Evolutionary conservation across 1,139 yeast species (phyloP).

Genomic region (Kurtzmaniella quercitrusa): DNA sequence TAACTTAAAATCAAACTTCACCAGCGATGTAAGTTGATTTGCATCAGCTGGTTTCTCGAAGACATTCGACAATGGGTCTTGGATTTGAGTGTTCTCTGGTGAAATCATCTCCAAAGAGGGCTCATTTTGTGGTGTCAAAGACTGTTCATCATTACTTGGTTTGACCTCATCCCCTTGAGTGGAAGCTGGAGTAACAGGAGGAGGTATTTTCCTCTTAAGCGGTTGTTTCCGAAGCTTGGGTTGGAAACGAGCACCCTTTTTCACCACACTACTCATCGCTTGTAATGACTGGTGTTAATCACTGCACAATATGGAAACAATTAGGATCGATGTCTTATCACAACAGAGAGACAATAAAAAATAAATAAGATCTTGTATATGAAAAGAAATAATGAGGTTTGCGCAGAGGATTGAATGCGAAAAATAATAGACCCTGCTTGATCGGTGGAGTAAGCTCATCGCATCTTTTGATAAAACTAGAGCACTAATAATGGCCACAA

Average conservation of each 20-base stretch:
- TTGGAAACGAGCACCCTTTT: conserved; percentile 38
- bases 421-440: neutral
- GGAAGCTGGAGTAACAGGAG: conserved; percentile 19
- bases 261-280: conserved; percentile 48
- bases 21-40: neutral
- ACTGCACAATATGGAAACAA: neutral
- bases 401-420: neutral
- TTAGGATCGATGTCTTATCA: conserved; percentile 1
- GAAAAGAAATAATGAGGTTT: neutral
- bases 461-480: neutral
- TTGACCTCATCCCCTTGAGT: neutral
- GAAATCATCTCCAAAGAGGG: neutral
- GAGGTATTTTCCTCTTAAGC: conserved; percentile 16
- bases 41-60: neutral
- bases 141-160: neutral
- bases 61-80: neutral
- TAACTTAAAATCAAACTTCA: neutral
- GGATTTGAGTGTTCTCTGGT: neutral
- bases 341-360: neutral
- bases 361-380: neutral
- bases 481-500: conserved; percentile 11
- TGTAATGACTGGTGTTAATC: no score
- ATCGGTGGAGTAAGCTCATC: neutral
- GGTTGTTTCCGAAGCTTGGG: conserved; percentile 35
- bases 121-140: neutral